Evolutionary conservation across 805 yeast genomes (phyloP).

Genomic region (Candida ficus): DNA sequence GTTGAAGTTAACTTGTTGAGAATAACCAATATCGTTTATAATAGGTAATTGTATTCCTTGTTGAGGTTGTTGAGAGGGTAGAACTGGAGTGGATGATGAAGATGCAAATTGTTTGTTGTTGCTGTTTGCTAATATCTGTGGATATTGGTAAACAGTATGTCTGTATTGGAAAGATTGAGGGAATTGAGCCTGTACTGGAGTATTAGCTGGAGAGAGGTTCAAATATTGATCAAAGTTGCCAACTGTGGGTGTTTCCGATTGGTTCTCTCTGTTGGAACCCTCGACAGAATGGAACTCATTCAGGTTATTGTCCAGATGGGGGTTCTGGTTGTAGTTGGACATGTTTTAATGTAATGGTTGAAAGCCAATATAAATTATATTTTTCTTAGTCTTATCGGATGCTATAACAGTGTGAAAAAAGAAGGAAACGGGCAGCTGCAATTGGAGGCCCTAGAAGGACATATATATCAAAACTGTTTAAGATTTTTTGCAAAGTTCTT

Average conservation of each 20-base stretch:
- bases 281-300: background rate
- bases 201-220: slow-evolving; percentile 16
- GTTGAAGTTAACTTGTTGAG: background rate
- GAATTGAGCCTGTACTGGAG: slow-evolving; percentile 9
- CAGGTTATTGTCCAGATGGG: background rate
- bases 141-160: background rate
- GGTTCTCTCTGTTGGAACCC: too few species aligned
- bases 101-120: background rate
- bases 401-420: too few species aligned
- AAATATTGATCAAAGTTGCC: slow-evolving; percentile 16
- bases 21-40: background rate
- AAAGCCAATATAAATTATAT: too few species aligned
- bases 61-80: background rate
- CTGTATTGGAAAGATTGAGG: slow-evolving; percentile 1
- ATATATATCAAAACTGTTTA: too few species aligned
- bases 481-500: too few species aligned
- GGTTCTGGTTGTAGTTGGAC: background rate
- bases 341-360: too few species aligned
- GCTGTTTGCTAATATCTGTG: background rate
- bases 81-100: background rate
- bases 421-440: too few species aligned
- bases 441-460: too few species aligned
- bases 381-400: too few species aligned
- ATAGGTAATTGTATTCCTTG: background rate
- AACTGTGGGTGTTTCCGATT: background rate